These are phyloP conservation scores for Globisporangium perplexum DNA, from an alignment of 352 stramenopile genomes.

Conservation along the genomic window DNA sequence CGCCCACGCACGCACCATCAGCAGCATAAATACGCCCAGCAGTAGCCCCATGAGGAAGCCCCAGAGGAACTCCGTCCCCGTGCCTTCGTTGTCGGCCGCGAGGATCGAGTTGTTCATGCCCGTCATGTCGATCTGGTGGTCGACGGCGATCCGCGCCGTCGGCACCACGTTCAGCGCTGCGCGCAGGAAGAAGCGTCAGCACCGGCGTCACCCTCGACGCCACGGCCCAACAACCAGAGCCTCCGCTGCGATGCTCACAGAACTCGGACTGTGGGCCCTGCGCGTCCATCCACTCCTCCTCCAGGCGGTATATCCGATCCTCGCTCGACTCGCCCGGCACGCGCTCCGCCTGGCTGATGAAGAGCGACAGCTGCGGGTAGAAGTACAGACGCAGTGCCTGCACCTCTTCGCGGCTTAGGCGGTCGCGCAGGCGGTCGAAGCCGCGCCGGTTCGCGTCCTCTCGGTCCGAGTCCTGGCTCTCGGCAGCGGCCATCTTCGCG, in stretches of 20 bases:
- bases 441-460: slow-evolving; percentile 60
- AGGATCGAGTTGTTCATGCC: slow-evolving; percentile 80
- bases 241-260: slow-evolving; percentile 32
- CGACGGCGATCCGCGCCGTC: slow-evolving; percentile 59
- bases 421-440: slow-evolving; percentile 77
- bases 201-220: not conserved
- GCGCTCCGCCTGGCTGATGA: slow-evolving; percentile 74
- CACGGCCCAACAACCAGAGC: not conserved
- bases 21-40: slow-evolving; percentile 86
- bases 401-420: slow-evolving; percentile 80
- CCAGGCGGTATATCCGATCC: slow-evolving; percentile 84
- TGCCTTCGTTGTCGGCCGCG: slow-evolving; percentile 84
- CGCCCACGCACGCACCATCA: slow-evolving; percentile 65
- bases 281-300: slow-evolving; percentile 86
- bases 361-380: slow-evolving; percentile 81
- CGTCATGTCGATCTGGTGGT: slow-evolving; percentile 83
- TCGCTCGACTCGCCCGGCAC: slow-evolving; percentile 75
- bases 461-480: slow-evolving; percentile 20
- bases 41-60: slow-evolving; percentile 85
- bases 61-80: slow-evolving; percentile 84
- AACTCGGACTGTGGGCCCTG: slow-evolving; percentile 87
- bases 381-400: slow-evolving; percentile 83
- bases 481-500: slow-evolving; percentile 24
- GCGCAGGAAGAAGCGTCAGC: not conserved
- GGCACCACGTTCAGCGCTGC: slow-evolving; percentile 75